phyloP scores from a whole-genome alignment of 257 asterid genomes.

The Solanum megistacrolobum region DNA sequence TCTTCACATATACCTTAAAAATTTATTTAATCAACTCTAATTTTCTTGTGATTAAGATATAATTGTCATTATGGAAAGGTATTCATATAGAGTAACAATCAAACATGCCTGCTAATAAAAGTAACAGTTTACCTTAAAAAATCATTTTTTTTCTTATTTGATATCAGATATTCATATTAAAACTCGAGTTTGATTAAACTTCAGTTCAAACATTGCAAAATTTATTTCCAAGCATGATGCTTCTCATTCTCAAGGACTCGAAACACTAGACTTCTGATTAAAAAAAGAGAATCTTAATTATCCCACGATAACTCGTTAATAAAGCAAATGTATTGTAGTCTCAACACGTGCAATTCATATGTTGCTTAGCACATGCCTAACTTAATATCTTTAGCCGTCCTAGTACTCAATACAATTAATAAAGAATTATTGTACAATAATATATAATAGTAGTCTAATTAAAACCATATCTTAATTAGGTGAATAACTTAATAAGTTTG shows the following conservation, averaged over 20 bases:
- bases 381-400: not conserved
- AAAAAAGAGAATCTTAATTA: accelerated
- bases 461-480: not conserved
- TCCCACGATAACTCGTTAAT: not conserved
- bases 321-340: not conserved
- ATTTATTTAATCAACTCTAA: not conserved
- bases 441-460: not conserved
- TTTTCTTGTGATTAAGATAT: not conserved
- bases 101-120: not conserved
- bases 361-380: not conserved
- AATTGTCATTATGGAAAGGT: not conserved
- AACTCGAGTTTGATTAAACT: not conserved
- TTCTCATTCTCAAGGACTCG: not conserved
- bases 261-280: not conserved
- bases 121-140: not conserved
- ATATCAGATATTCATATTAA: not conserved
- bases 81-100: not conserved
- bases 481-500: not conserved
- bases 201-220: not conserved
- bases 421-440: not conserved
- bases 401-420: not conserved
- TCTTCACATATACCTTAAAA: not conserved
- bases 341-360: not conserved
- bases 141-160: not conserved
- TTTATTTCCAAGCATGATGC: not conserved